phyloP scores from a whole-genome alignment of 2,329 filamentous ascomycete species.

The Amauroascus niger region DNA sequence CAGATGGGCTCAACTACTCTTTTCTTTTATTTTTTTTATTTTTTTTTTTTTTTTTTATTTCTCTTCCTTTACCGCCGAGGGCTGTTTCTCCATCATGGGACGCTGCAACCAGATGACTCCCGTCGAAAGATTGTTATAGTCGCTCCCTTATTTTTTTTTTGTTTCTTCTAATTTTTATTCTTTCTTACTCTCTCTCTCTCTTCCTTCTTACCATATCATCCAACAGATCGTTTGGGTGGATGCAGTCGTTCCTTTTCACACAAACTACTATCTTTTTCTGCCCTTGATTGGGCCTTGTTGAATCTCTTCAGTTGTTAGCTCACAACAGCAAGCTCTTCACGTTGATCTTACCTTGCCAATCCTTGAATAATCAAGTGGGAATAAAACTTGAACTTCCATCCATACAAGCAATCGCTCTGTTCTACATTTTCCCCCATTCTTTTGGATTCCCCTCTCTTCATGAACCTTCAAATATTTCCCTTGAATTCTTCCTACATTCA shows the following conservation, averaged over 20 bases:
- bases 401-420: background rate
- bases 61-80: slow-evolving; percentile 6
- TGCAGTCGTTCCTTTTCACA: slow-evolving; percentile 7
- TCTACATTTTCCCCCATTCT: background rate
- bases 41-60: background rate
- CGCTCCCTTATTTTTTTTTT: background rate
- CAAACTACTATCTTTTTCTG: background rate
- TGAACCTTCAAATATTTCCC: background rate
- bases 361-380: background rate
- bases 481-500: background rate
- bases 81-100: slow-evolving; percentile 8
- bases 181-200: background rate
- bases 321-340: background rate
- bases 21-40: background rate
- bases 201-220: slow-evolving; percentile 1
- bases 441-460: background rate
- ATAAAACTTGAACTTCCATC: background rate
- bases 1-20: background rate
- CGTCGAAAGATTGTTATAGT: slow-evolving; percentile 6
- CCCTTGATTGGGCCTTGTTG: background rate
- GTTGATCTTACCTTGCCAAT: background rate
- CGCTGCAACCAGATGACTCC: background rate
- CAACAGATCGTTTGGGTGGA: background rate
- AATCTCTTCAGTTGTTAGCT: slow-evolving; percentile 1
- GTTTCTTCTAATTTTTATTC: no score